Conservation (phyloP, 371 early-diverging fungal species). For the Caulochytrium protostelioides region DNA sequence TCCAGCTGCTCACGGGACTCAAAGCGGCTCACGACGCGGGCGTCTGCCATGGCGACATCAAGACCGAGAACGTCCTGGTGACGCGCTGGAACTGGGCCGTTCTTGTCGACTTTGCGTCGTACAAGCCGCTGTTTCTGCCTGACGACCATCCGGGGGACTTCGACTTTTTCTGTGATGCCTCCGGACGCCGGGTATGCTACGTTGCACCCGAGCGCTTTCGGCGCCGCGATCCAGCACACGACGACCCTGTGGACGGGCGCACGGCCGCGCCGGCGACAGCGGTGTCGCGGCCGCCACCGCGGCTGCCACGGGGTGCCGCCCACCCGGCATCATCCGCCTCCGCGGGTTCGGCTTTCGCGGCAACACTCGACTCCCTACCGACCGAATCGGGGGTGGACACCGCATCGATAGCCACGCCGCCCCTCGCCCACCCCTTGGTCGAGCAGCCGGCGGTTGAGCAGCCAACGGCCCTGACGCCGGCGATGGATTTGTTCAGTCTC, state of each 20-base stretch:
- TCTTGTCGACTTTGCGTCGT: constrained; percentile 66
- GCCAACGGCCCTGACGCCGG: constrained; percentile 34
- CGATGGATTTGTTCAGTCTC: constrained; percentile 85
- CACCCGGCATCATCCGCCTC: too few relatives aligned
- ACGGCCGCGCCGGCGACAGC: too few relatives aligned
- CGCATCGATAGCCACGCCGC: too few relatives aligned
- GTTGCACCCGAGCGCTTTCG: constrained; percentile 83
- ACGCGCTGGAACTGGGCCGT: constrained; percentile 88
- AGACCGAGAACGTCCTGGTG: constrained; percentile 68
- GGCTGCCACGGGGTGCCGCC: too few relatives aligned
- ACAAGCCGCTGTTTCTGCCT: constrained; percentile 75
- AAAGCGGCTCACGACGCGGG: constrained; percentile 45
- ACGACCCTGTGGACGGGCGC: constrained; percentile 13
- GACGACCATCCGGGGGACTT: constrained; percentile 90
- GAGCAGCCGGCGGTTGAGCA: too few relatives aligned
- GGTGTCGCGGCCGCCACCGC: too few relatives aligned
- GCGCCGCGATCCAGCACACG: background rate
- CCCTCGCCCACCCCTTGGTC: too few relatives aligned
- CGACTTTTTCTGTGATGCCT: constrained; percentile 80
- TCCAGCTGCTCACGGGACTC: constrained; percentile 57
- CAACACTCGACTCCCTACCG: too few relatives aligned
- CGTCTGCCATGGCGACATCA: constrained; percentile 74
- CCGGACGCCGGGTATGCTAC: constrained; percentile 65
- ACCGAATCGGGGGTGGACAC: too few relatives aligned
- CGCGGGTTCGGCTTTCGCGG: too few relatives aligned